These are phyloP conservation scores for Megacollybia marginata DNA, from an alignment of 768 basidiomycete genomes.

Conservation along the genomic window DNA sequence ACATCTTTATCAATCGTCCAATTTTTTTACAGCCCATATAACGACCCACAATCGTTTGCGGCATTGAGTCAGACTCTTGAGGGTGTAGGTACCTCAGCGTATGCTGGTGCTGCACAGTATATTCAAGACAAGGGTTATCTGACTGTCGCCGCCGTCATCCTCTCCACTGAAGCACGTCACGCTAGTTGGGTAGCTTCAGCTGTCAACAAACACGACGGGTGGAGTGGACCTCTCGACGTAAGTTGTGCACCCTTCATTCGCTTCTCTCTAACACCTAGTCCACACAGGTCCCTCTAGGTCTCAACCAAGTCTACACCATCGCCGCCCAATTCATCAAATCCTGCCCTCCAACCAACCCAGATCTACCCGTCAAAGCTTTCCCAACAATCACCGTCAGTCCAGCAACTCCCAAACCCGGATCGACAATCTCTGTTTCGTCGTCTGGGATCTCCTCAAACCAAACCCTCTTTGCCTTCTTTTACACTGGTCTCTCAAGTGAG, in stretches of 20 bases:
- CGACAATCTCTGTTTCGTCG: slow-evolving; percentile 18
- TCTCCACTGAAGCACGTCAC: slow-evolving; percentile 54
- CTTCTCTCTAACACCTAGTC: not conserved
- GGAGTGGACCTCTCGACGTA: slow-evolving; percentile 57
- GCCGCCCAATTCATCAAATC: slow-evolving; percentile 37
- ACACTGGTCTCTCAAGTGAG: slow-evolving; percentile 35
- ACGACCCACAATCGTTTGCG: slow-evolving; percentile 39
- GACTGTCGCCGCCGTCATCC: slow-evolving; percentile 38
- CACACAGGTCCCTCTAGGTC: slow-evolving; percentile 29
- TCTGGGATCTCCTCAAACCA: slow-evolving; percentile 5
- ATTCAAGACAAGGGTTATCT: slow-evolving; percentile 34
- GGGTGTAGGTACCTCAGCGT: slow-evolving; percentile 39
- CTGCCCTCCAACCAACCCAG: slow-evolving; percentile 46
- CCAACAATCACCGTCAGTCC: slow-evolving; percentile 29
- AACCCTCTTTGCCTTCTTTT: slow-evolving; percentile 39
- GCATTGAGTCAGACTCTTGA: slow-evolving; percentile 45
- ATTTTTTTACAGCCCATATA: slow-evolving; percentile 28
- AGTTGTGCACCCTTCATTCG: too few relatives aligned
- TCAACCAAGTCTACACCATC: slow-evolving; percentile 33
- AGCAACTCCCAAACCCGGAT: slow-evolving; percentile 18
- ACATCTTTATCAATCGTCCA: not conserved
- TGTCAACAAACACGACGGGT: slow-evolving; percentile 39
- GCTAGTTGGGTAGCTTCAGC: slow-evolving; percentile 54
- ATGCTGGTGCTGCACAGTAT: slow-evolving; percentile 37
- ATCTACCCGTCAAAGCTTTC: slow-evolving; percentile 36